Base-by-base conservation (phyloP, 805 yeast species). In the Myxozyma neglecta region DNA sequence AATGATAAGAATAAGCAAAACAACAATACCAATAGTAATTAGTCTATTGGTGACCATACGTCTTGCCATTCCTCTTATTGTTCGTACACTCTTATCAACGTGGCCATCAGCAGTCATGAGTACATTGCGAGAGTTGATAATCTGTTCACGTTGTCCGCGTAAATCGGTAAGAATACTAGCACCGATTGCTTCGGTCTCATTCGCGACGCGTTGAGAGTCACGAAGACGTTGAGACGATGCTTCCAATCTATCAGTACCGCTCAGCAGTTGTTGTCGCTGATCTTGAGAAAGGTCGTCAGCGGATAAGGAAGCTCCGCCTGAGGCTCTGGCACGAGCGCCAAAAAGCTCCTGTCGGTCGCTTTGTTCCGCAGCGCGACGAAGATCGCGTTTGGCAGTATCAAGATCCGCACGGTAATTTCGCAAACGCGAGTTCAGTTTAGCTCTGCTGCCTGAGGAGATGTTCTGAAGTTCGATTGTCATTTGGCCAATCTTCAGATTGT, bases 91-190 rank as follows among this genome's bases (percentile, higher is more conserved):
- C 72, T 88, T 86, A 75, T 94, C 98, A 56, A 94, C 97, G 71
- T 92, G 90, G 0, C 88, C 85, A 72, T 94, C 98, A 0, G 98
- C 98, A 65, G 91, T 93, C 75, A 83, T 83, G 54, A 94, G 78
- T 34, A 61, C 66, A 69, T 88, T 89, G 74, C 97, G 84, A 24
- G 97, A 85, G 69, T 92, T 90, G 57, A 84, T 78, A 48, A 94
- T 83, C 71, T 96, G 97, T 71, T 94, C 99, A 61, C 99, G 80
- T 77, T 94, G 99, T 32, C 96, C 87, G 63, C 97, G 81, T 67
- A 94, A 78, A 72, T 93, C 97, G 69, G 85, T 85, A 76, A 94
- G 81, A 56, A 94, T 94, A 67, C 88, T 87, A 13, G 97, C 90
- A 1, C 99, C 99, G 55, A 94, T 85, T 37, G 81, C 80, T 75